phyloP scores from a whole-genome alignment of 306 rosid genomes.

The Ceratonia siliqua region DNA sequence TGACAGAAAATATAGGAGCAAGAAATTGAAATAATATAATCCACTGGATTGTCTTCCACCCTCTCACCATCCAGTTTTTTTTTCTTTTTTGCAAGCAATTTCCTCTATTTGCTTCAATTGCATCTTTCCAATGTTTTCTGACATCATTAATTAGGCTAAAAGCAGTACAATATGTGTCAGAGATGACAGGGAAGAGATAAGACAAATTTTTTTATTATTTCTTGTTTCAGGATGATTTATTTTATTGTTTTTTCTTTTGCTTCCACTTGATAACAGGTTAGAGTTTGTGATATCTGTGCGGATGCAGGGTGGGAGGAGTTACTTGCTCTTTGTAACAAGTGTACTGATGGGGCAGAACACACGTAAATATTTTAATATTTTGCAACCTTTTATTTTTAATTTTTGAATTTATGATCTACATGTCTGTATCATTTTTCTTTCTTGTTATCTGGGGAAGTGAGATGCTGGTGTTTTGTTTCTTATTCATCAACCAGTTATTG shows the following conservation, averaged over 20 bases:
- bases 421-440: background rate
- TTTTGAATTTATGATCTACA: background rate
- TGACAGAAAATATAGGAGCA: background rate
- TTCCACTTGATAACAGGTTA: slow-evolving; percentile 29
- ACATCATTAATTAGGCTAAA: background rate
- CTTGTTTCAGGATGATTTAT: slow-evolving; percentile 10
- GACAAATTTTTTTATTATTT: background rate
- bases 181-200: background rate
- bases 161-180: background rate
- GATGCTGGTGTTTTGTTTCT: slow-evolving; percentile 13
- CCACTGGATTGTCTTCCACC: background rate
- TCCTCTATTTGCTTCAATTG: background rate
- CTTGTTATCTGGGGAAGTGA: slow-evolving; percentile 1
- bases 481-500: slow-evolving; percentile 39
- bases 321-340: slow-evolving; percentile 36
- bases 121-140: background rate
- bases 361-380: slow-evolving; percentile 32
- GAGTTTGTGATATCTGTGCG: slow-evolving; percentile 43
- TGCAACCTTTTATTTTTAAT: background rate
- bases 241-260: background rate
- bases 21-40: background rate
- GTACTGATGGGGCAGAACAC: slow-evolving; percentile 41
- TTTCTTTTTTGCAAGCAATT: background rate
- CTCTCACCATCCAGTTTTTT: background rate
- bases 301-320: slow-evolving; percentile 27